These are phyloP conservation scores for Fusarium sublunatum DNA, from an alignment of 2,329 filamentous ascomycete genomes.

Conservation along the genomic window DNA sequence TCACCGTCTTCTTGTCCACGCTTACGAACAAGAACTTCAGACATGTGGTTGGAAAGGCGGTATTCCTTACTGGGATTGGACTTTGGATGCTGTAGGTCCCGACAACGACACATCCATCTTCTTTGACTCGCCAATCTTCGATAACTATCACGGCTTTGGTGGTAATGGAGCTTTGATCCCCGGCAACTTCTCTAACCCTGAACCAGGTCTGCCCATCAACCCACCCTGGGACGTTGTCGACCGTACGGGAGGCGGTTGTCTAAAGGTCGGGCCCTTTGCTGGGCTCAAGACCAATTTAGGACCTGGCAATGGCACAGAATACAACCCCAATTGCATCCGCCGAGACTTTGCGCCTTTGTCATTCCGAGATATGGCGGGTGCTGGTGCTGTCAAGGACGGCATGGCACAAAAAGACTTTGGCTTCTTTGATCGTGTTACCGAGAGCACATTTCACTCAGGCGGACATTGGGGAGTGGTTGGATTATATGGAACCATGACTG, in stretches of 20 bases:
- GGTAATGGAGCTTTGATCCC: slow-evolving; percentile 31
- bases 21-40: slow-evolving; percentile 43
- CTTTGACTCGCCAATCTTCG: slow-evolving; percentile 47
- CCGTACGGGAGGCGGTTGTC: slow-evolving; percentile 41
- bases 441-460: slow-evolving; percentile 44
- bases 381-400: slow-evolving; percentile 24
- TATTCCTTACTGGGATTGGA: slow-evolving; percentile 44
- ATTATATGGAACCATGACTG: slow-evolving; percentile 43
- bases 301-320: slow-evolving; percentile 12
- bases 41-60: slow-evolving; percentile 41
- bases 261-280: slow-evolving; percentile 43
- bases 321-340: slow-evolving; percentile 24
- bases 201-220: slow-evolving; percentile 28
- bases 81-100: slow-evolving; percentile 24
- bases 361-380: slow-evolving; percentile 25
- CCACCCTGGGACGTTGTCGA: slow-evolving; percentile 33
- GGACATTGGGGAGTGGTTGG: slow-evolving; percentile 46
- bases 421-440: slow-evolving; percentile 34
- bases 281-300: slow-evolving; percentile 24
- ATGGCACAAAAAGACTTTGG: slow-evolving; percentile 42
- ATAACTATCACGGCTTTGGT: slow-evolving; percentile 40
- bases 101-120: slow-evolving; percentile 32
- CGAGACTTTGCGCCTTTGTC: slow-evolving; percentile 30
- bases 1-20: slow-evolving; percentile 25
- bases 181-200: slow-evolving; percentile 26